Evolutionary conservation across 306 rosid genomes (phyloP).

Genomic region (Trichosanthes cucumerina): DNA sequence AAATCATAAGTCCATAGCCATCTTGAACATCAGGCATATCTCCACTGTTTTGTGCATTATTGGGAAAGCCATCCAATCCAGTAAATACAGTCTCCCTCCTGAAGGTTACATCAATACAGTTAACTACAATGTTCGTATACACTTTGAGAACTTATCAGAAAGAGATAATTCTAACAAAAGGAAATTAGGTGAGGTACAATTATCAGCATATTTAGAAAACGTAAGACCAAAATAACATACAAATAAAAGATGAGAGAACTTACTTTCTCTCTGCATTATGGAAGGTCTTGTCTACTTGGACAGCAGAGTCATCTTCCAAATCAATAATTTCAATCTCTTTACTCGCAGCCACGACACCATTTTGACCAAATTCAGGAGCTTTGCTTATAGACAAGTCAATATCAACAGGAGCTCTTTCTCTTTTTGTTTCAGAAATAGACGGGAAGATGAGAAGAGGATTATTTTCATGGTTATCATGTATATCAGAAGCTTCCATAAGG

Average conservation of each 20-base stretch:
- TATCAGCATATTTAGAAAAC: constrained; percentile 5
- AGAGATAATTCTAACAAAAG: neutral
- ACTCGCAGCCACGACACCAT: constrained; percentile 32
- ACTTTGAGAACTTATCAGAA: neutral
- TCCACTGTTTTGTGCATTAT: constrained; percentile 43
- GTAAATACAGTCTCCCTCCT: constrained; percentile 64
- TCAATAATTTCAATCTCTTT: constrained; percentile 94
- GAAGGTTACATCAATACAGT: constrained; percentile 21
- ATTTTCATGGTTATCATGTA: constrained; percentile 53
- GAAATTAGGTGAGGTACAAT: neutral
- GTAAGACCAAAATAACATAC: constrained; percentile 4
- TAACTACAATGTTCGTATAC: neutral
- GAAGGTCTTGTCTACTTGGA: constrained; percentile 43
- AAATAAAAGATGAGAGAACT: constrained; percentile 15
- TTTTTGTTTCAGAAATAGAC: constrained; percentile 43
- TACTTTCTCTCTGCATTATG: constrained; percentile 57
- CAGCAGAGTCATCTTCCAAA: constrained; percentile 53
- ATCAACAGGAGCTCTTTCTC: constrained; percentile 39
- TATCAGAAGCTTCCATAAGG: constrained; percentile 71
- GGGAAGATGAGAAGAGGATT: constrained; percentile 40
- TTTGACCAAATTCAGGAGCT: constrained; percentile 37
- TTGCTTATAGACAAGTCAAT: constrained; percentile 61
- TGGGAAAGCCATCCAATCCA: constrained; percentile 59
- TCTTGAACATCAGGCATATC: constrained; percentile 77
- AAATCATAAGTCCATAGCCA: constrained; percentile 89